Percentiles rank a stretch among this genome's conserved stretches.
Conservation (phyloP, 805 yeast species). For the Sugiyamaella qingdaonensis region DNA sequence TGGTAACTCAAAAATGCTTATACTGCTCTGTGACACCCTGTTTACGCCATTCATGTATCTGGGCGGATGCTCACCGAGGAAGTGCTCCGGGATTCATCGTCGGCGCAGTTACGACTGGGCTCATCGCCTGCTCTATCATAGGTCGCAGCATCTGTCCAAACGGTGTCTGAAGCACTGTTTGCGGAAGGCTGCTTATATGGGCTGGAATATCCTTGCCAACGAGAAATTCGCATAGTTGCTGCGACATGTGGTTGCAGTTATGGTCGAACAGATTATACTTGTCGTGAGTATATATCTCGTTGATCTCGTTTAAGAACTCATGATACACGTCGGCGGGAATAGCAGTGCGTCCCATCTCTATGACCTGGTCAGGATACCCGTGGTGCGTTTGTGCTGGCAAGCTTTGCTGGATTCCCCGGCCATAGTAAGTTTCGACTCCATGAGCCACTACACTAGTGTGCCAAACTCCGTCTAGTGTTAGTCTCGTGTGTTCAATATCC, state of each 20-base stretch:
- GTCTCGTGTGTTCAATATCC: constrained; percentile 11
- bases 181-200: constrained; percentile 50
- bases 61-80: not conserved
- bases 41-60: too few species aligned
- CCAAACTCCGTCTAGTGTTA: constrained; percentile 55
- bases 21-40: too few species aligned
- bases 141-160: constrained; percentile 47
- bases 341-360: constrained; percentile 51
- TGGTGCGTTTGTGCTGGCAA: constrained; percentile 55
- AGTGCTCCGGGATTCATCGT: constrained; percentile 13
- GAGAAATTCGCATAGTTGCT: constrained; percentile 52
- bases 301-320: constrained; percentile 51
- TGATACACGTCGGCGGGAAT: constrained; percentile 49
- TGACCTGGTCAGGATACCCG: constrained; percentile 51
- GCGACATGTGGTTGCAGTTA: constrained; percentile 66
- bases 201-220: constrained; percentile 54
- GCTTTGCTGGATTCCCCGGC: constrained; percentile 49
- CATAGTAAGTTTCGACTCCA: constrained; percentile 55
- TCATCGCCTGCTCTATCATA: constrained; percentile 29
- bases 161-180: constrained; percentile 46
- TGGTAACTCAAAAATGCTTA: not conserved
- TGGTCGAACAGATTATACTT: constrained; percentile 56
- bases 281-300: constrained; percentile 43
- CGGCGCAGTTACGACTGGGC: constrained; percentile 18
- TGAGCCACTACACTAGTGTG: constrained; percentile 54